phyloP scores from a whole-genome alignment of 139 green algal species.

The Chlamydomonas sphaeroides region DNA sequence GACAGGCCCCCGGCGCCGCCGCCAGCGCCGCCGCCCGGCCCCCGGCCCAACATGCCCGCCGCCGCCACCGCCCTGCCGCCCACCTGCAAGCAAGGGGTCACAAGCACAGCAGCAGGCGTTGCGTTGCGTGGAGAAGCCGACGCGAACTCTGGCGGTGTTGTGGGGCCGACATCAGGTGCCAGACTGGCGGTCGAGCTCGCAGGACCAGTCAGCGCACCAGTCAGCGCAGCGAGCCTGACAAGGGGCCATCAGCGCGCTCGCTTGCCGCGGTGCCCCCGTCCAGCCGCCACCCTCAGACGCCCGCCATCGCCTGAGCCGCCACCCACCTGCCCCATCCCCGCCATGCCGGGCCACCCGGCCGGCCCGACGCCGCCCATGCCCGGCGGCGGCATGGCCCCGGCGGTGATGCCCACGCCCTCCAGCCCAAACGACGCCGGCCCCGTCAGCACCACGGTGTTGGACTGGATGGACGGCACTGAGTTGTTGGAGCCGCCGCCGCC shows the following conservation, averaged over 20 bases:
- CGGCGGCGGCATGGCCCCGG: not conserved
- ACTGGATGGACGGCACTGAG: slow-evolving; percentile 40
- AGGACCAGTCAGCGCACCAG: not conserved
- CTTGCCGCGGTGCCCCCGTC: too few species aligned
- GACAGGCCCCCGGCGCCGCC: not conserved
- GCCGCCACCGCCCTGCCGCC: not conserved
- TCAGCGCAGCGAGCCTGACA: not conserved
- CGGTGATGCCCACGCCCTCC: slow-evolving; percentile 33
- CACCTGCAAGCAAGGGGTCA: not conserved
- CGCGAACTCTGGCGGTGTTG: not conserved
- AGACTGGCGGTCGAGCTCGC: not conserved
- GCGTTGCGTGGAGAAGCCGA: not conserved
- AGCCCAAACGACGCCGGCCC: slow-evolving; percentile 31
- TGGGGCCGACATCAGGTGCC: too few species aligned
- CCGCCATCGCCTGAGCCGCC: too few species aligned
- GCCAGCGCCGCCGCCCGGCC: not conserved
- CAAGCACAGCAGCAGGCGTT: not conserved
- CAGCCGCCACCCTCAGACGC: not conserved
- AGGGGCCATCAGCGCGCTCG: not conserved
- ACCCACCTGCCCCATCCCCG: not conserved
- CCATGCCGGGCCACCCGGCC: slow-evolving; percentile 22
- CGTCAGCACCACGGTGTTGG: slow-evolving; percentile 20
- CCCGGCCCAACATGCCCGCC: not conserved
- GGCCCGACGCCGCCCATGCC: not conserved
- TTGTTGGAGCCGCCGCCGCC: not conserved